A percentile compares a stretch with the other conserved stretches of the same genome.
Conservation (phyloP, 257 asterid species). For the Primulina eburnea region DNA sequence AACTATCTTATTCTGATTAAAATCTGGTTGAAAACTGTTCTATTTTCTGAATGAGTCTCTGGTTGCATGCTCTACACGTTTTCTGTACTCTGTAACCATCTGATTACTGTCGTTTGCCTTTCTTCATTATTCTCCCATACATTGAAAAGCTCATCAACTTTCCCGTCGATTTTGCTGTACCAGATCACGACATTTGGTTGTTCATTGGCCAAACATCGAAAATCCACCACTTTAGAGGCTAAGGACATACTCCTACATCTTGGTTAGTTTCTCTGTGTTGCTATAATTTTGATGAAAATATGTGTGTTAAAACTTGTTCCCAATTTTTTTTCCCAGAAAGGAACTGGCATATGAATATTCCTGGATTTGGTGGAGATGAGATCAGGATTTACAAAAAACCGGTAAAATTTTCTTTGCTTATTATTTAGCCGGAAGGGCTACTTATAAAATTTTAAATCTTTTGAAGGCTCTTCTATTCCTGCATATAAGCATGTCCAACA, state of each 20-base stretch:
- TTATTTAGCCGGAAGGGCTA: slow-evolving; percentile 11
- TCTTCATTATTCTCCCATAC: background rate
- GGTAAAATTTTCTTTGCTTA: slow-evolving; percentile 34
- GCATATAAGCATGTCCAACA: background rate
- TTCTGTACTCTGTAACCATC: background rate
- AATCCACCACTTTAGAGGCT: slow-evolving; percentile 80
- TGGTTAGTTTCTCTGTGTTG: slow-evolving; percentile 51
- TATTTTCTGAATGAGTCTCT: background rate
- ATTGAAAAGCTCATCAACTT: background rate
- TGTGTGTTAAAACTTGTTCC: background rate
- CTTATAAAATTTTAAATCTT: background rate
- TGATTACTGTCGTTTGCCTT: slow-evolving; percentile 2
- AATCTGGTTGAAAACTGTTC: slow-evolving; percentile 4
- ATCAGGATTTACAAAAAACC: slow-evolving; percentile 74
- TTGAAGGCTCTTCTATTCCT: background rate
- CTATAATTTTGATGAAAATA: background rate
- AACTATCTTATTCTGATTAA: background rate
- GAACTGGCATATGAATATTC: slow-evolving; percentile 85
- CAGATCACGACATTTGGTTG: slow-evolving; percentile 86
- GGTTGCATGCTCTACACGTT: slow-evolving; percentile 15
- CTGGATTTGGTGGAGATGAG: slow-evolving; percentile 94
- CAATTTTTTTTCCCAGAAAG: slow-evolving; percentile 48
- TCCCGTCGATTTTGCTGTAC: slow-evolving; percentile 15
- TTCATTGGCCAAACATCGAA: slow-evolving; percentile 89
- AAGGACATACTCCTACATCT: slow-evolving; percentile 88